phyloP scores from a whole-genome alignment of 2,329 filamentous ascomycete genomes.

The Escovopsis weberi region DNA sequence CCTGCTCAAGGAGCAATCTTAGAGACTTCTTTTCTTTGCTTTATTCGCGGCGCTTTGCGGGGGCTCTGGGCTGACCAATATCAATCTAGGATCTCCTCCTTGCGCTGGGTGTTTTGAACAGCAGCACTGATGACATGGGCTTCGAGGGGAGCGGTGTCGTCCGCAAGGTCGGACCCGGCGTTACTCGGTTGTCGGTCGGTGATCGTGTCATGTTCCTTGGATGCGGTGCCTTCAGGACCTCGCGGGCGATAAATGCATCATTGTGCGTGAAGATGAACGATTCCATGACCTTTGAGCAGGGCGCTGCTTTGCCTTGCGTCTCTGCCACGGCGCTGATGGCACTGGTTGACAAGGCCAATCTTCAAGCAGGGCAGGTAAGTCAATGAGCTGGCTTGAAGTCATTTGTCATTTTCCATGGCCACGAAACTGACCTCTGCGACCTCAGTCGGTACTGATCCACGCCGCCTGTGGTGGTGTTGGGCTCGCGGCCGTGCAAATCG shows the following conservation, averaged over 20 bases:
- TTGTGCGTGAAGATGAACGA: constrained; percentile 1
- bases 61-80: no score
- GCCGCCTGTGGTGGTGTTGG: constrained; percentile 20
- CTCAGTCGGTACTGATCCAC: constrained; percentile 20
- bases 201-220: constrained; percentile 1
- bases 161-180: constrained; percentile 9
- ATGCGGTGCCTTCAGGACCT: neutral
- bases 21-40: constrained; percentile 1
- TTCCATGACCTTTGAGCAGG: constrained; percentile 1
- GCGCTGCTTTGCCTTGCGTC: constrained; percentile 1
- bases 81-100: constrained; percentile 21
- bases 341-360: constrained; percentile 14
- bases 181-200: neutral
- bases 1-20: no score
- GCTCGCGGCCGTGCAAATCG: constrained; percentile 17
- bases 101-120: constrained; percentile 17
- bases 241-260: neutral
- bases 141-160: constrained; percentile 16
- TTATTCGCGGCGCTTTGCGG: no score
- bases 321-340: constrained; percentile 10
- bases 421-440: constrained; percentile 1
- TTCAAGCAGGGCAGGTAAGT: constrained; percentile 12
- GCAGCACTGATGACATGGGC: constrained; percentile 10
- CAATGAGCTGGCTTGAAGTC: no score
- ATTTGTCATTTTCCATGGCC: neutral